These are phyloP conservation scores for Pseudogymnoascus sp. DNA, from an alignment of 2,329 filamentous ascomycete genomes.

Conservation along the genomic window DNA sequence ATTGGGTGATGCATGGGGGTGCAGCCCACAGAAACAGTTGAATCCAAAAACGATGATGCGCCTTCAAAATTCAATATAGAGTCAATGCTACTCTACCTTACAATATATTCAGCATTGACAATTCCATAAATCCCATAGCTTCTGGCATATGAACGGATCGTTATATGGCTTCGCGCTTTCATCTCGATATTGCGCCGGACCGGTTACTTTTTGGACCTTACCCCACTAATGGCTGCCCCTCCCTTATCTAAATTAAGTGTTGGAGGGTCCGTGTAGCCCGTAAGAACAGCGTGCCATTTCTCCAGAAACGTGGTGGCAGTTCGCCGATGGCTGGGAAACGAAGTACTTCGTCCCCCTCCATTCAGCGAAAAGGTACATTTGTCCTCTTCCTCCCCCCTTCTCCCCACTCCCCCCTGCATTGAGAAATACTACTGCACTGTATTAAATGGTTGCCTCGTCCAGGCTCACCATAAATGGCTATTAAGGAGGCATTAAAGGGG, in stretches of 20 bases:
- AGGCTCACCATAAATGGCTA: background rate
- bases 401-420: background rate
- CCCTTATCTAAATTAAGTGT: constrained; percentile 8
- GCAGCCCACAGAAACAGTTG: background rate
- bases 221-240: constrained; percentile 6
- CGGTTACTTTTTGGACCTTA: background rate
- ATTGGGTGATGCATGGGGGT: background rate
- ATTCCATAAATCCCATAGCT: background rate
- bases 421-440: too few relatives aligned
- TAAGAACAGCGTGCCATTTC: constrained; percentile 7
- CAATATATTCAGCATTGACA: background rate
- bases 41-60: background rate
- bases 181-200: constrained; percentile 2
- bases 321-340: background rate
- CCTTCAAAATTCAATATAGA: background rate
- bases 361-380: background rate
- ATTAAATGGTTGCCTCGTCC: background rate
- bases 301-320: constrained; percentile 1
- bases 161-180: background rate
- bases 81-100: too few relatives aligned
- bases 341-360: background rate
- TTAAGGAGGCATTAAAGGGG: background rate
- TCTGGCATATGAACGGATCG: constrained; percentile 6
- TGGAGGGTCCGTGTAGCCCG: constrained; percentile 5
- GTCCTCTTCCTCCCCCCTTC: background rate